phyloP scores from a whole-genome alignment of 148 eudicot species.

The Diospyros kaki region DNA sequence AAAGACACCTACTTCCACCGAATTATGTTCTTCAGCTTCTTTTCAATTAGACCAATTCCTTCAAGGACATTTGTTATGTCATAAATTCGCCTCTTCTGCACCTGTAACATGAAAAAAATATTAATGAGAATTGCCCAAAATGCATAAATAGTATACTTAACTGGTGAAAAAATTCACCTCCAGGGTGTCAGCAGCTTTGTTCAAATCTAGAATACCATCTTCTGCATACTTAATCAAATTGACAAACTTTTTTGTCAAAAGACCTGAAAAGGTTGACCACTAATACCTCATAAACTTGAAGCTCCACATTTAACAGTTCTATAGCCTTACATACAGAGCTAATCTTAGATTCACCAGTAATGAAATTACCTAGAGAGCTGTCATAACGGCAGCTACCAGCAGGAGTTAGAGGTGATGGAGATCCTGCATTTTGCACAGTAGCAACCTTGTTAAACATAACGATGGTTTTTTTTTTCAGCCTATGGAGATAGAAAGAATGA shows the following conservation, averaged over 20 bases:
- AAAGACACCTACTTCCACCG: slow-evolving; percentile 81
- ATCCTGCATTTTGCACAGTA: slow-evolving; percentile 49
- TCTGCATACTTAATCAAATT: slow-evolving; percentile 85
- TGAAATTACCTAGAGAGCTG: slow-evolving; percentile 74
- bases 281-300: background rate
- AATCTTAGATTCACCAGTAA: slow-evolving; percentile 3
- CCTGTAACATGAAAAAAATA: slow-evolving; percentile 32
- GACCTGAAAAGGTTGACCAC: slow-evolving; percentile 42
- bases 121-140: background rate
- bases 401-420: slow-evolving; percentile 75
- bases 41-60: slow-evolving; percentile 97
- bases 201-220: slow-evolving; percentile 93
- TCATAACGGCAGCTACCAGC: slow-evolving; percentile 89
- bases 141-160: background rate
- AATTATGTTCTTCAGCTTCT: slow-evolving; percentile 92
- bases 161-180: slow-evolving; percentile 44
- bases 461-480: background rate
- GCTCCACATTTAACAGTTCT: background rate
- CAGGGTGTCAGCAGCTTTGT: slow-evolving; percentile 86
- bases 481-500: background rate
- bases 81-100: slow-evolving; percentile 90
- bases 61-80: slow-evolving; percentile 98
- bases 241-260: slow-evolving; percentile 84
- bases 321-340: background rate
- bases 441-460: background rate